Conservation (phyloP, 139 green algal genomes). For the Pseudopediastrum boryanum region DNA sequence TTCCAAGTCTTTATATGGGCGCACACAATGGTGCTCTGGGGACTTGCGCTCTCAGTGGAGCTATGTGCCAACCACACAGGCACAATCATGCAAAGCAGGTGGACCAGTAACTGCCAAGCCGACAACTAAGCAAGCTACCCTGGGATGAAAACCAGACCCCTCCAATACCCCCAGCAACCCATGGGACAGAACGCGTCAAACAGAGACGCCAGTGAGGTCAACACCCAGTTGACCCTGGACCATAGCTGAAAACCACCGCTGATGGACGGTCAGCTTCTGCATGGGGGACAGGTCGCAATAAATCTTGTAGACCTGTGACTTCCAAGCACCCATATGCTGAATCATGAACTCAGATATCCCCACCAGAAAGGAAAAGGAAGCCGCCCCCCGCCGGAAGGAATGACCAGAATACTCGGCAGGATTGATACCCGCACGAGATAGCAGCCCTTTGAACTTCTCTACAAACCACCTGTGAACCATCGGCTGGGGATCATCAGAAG, state of each 20-base stretch:
- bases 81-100: too few relatives aligned
- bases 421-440: background rate
- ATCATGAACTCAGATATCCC: background rate
- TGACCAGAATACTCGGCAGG: background rate
- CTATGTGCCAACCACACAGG: too few relatives aligned
- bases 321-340: background rate
- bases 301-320: constrained; percentile 6
- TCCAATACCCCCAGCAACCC: too few relatives aligned
- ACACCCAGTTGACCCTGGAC: background rate
- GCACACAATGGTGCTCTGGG: too few relatives aligned
- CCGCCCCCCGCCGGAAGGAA: background rate
- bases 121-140: too few relatives aligned
- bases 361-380: background rate
- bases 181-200: too few relatives aligned
- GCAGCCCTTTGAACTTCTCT: background rate
- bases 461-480: constrained; percentile 4
- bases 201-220: too few relatives aligned
- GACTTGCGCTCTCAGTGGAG: too few relatives aligned
- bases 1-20: too few relatives aligned
- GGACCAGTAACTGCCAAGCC: too few relatives aligned
- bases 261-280: background rate
- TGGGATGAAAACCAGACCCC: too few relatives aligned
- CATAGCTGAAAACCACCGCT: background rate
- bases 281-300: background rate
- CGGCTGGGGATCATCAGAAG: background rate